phyloP scores from a whole-genome alignment of 1,284 basidiomycete species.

The Thelephora terrestris region DNA sequence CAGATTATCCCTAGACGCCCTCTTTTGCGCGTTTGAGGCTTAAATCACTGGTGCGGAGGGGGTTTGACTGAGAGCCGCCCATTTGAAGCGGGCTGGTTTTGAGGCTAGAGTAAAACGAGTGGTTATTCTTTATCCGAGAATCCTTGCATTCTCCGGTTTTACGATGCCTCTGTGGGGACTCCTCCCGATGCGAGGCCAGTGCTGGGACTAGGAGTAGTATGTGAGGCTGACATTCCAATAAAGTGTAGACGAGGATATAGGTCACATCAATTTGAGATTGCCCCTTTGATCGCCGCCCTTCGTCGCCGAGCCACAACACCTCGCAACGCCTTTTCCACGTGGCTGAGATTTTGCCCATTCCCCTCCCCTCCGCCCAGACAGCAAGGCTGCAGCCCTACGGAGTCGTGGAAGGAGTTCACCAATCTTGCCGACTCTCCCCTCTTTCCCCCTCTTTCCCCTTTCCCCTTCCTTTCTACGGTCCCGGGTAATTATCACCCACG shows the following conservation, averaged over 20 bases:
- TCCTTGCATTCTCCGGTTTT: conserved; percentile 14
- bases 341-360: neutral
- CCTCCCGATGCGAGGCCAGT: conserved; percentile 57
- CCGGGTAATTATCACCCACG: too few relatives aligned
- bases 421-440: too few relatives aligned
- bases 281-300: neutral
- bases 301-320: neutral
- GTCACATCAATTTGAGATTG: too few relatives aligned
- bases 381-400: too few relatives aligned
- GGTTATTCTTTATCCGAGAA: too few relatives aligned
- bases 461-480: too few relatives aligned
- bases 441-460: too few relatives aligned
- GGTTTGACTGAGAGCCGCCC: conserved; percentile 11
- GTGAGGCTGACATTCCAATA: conserved; percentile 46
- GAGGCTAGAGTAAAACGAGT: conserved; percentile 8
- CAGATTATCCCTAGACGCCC: neutral
- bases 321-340: neutral
- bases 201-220: conserved; percentile 63
- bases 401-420: too few relatives aligned
- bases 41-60: conserved; percentile 13
- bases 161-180: conserved; percentile 62
- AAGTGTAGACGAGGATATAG: too few relatives aligned
- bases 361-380: too few relatives aligned
- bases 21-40: neutral
- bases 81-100: conserved; percentile 11